A percentile compares a stretch with the other conserved stretches of the same genome.
These are phyloP conservation scores for Loxodes magnus DNA, from an alignment of 73 alveolate species.

Conservation along the genomic window DNA sequence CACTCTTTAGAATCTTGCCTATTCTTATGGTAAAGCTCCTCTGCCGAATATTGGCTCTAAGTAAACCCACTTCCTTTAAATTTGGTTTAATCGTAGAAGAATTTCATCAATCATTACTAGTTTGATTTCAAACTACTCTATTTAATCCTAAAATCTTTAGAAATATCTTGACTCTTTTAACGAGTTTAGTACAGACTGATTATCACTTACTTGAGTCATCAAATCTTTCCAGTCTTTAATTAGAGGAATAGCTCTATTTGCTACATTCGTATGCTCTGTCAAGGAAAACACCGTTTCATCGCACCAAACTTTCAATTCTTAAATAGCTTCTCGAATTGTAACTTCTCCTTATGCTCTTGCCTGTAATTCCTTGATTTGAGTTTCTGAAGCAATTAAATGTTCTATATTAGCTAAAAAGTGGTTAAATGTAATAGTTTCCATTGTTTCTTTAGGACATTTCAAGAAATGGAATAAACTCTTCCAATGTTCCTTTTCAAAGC, in stretches of 20 bases:
- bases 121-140: constrained; percentile 87
- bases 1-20: constrained; percentile 96
- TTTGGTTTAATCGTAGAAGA: constrained; percentile 54
- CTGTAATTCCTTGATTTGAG: constrained; percentile 91
- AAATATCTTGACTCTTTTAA: constrained; percentile 92
- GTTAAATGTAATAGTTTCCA: constrained; percentile 90
- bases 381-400: constrained; percentile 22
- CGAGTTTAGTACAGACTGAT: constrained; percentile 88
- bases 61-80: constrained; percentile 99
- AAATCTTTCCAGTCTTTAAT: constrained; percentile 99
- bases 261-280: constrained; percentile 54
- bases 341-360: constrained; percentile 99
- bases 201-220: constrained; percentile 96
- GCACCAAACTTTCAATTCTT: constrained; percentile 70
- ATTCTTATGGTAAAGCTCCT: constrained; percentile 98
- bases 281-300: constrained; percentile 65
- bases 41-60: constrained; percentile 98
- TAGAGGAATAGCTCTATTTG: constrained; percentile 88
- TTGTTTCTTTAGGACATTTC: constrained; percentile 88
- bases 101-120: constrained; percentile 91
- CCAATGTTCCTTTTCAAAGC: constrained; percentile 99
- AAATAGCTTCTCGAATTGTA: constrained; percentile 89
- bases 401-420: constrained; percentile 63
- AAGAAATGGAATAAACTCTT: constrained; percentile 85
- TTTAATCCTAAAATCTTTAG: constrained; percentile 88